phyloP scores from a whole-genome alignment of 2,329 filamentous ascomycete genomes.

The Sclerotinia spermophila region DNA sequence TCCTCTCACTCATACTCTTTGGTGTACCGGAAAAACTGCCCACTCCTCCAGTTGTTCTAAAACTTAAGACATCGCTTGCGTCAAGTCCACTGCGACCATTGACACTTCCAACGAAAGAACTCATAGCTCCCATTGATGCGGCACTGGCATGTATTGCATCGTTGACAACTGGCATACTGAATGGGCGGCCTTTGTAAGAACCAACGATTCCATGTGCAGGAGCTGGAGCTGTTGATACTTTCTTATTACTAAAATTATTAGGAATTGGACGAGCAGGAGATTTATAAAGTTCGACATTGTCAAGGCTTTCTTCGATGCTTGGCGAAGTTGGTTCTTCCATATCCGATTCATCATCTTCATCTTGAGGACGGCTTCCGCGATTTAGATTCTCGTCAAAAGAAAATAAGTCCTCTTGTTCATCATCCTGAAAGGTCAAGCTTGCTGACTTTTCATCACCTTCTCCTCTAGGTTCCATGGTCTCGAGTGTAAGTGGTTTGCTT shows the following conservation, averaged over 20 bases:
- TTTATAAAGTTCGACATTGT: slow-evolving; percentile 16
- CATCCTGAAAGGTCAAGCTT: slow-evolving; percentile 23
- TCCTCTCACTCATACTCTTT: slow-evolving; percentile 34
- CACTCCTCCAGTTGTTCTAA: slow-evolving; percentile 26
- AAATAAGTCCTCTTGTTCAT: slow-evolving; percentile 31
- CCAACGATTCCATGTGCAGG: slow-evolving; percentile 38
- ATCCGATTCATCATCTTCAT: slow-evolving; percentile 19
- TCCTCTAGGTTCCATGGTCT: slow-evolving; percentile 7
- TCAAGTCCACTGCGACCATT: slow-evolving; percentile 34
- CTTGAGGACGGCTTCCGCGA: slow-evolving; percentile 16
- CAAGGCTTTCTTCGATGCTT: slow-evolving; percentile 7
- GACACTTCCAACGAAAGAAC: slow-evolving; percentile 51
- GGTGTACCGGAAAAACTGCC: slow-evolving; percentile 31
- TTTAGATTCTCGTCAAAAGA: slow-evolving; percentile 30
- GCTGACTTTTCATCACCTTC: slow-evolving; percentile 18
- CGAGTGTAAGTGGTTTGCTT: slow-evolving; percentile 17
- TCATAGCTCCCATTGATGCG: slow-evolving; percentile 47
- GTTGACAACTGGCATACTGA: slow-evolving; percentile 51
- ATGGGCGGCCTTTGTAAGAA: slow-evolving; percentile 51
- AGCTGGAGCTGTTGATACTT: neutral
- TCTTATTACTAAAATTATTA: neutral
- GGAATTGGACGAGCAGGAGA: slow-evolving; percentile 17
- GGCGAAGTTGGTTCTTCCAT: slow-evolving; percentile 10
- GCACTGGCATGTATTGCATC: slow-evolving; percentile 48
- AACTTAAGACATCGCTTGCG: slow-evolving; percentile 31